These are phyloP conservation scores for Aspergillus fumigatiaffinis DNA, from an alignment of 2,329 filamentous ascomycete genomes.

Conservation along the genomic window DNA sequence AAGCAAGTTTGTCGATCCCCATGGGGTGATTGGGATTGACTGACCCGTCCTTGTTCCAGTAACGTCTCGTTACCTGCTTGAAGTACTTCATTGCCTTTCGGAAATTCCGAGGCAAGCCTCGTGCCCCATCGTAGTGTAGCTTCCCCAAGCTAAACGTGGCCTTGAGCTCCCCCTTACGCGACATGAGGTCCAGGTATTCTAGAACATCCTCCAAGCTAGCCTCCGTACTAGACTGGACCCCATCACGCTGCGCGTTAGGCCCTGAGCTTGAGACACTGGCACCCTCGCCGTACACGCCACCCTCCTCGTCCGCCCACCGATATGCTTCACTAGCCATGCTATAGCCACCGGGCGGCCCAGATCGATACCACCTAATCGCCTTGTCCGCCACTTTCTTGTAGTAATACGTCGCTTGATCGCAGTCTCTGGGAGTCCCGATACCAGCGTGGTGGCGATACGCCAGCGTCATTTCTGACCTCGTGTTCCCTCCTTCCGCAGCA, in stretches of 20 bases:
- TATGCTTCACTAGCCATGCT: conserved; percentile 73
- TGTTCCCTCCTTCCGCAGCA: conserved; percentile 78
- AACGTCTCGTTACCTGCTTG: conserved; percentile 69
- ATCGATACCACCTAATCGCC: conserved; percentile 79
- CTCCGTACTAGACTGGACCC: conserved; percentile 72
- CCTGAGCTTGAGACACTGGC: conserved; percentile 88
- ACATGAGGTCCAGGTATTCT: conserved; percentile 88
- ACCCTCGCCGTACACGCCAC: conserved; percentile 91
- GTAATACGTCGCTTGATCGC: conserved; percentile 77
- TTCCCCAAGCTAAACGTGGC: conserved; percentile 82
- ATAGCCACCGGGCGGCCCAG: conserved; percentile 85
- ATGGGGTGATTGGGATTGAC: conserved; percentile 65
- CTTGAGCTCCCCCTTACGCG: conserved; percentile 82
- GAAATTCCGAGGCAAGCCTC: conserved; percentile 69
- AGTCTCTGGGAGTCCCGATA: conserved; percentile 80
- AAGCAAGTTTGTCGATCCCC: conserved; percentile 71
- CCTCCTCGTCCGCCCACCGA: conserved; percentile 82
- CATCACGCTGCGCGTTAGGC: conserved; percentile 69
- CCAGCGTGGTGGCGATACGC: conserved; percentile 82
- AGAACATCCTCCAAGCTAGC: conserved; percentile 89
- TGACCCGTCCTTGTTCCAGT: conserved; percentile 78
- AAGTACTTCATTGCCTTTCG: conserved; percentile 76
- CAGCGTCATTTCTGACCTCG: conserved; percentile 86
- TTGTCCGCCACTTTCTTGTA: conserved; percentile 95
- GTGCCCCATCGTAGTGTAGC: conserved; percentile 82